These are phyloP conservation scores for Buddleja alternifolia DNA, from an alignment of 257 asterid species.

Conservation along the genomic window DNA sequence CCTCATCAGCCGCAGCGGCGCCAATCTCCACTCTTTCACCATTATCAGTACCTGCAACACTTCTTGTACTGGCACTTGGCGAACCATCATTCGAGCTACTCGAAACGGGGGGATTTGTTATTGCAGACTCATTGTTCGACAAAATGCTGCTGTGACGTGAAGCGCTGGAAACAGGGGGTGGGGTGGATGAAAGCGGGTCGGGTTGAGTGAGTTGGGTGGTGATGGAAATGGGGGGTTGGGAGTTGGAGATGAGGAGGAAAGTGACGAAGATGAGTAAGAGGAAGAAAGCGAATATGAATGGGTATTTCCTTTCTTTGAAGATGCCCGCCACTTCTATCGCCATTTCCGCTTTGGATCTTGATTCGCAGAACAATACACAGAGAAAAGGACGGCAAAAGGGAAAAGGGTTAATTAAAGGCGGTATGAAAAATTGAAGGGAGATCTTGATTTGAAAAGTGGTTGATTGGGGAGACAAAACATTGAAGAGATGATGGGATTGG, in stretches of 20 bases:
- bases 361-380: too few species aligned
- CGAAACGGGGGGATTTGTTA: background rate
- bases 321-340: constrained; percentile 60
- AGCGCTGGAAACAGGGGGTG: background rate
- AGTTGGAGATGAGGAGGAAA: constrained; percentile 63
- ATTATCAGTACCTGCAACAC: background rate
- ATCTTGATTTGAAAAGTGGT: background rate
- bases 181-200: background rate
- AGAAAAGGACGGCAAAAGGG: too few species aligned
- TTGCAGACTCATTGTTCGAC: background rate
- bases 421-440: background rate
- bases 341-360: constrained; percentile 31
- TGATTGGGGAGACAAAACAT: background rate
- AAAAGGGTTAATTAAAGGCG: background rate
- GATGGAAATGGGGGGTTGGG: constrained; percentile 54
- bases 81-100: background rate
- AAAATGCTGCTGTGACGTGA: background rate
- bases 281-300: constrained; percentile 66
- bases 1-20: constrained; percentile 10
- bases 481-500: constrained; percentile 4
- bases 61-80: constrained; percentile 12
- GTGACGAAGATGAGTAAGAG: constrained; percentile 63
- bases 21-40: background rate
- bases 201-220: constrained; percentile 41
- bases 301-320: constrained; percentile 72